phyloP scores from a whole-genome alignment of 2,329 filamentous ascomycete species.

The Seiridium unicorne region DNA sequence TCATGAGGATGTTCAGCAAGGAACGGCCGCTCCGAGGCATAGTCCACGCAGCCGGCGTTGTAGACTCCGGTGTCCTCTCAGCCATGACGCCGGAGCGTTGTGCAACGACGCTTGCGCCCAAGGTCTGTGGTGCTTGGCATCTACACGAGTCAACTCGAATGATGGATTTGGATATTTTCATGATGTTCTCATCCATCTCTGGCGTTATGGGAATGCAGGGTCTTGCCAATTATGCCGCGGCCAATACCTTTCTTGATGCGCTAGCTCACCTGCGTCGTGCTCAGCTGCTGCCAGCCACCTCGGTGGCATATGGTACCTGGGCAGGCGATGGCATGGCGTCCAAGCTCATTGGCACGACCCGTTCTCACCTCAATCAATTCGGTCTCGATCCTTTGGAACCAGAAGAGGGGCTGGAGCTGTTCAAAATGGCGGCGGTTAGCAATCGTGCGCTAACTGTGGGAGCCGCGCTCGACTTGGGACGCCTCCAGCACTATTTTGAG shows the following conservation, averaged over 20 bases:
- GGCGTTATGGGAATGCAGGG: constrained; percentile 23
- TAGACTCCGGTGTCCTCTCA: constrained; percentile 22
- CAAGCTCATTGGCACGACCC: constrained; percentile 14
- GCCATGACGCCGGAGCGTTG: constrained; percentile 25
- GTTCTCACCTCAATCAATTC: constrained; percentile 19
- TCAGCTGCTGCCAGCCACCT: constrained; percentile 20
- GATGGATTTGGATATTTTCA: constrained; percentile 23
- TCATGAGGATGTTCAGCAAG: constrained; percentile 19
- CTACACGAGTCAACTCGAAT: constrained; percentile 21
- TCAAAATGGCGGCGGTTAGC: constrained; percentile 17
- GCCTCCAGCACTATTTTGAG: constrained; percentile 17
- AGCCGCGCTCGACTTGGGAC: constrained; percentile 21
- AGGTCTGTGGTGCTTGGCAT: constrained; percentile 23
- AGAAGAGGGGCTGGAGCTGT: constrained; percentile 16
- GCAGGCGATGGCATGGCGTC: constrained; percentile 26
- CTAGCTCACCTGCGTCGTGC: constrained; percentile 18
- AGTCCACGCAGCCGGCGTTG: constrained; percentile 26
- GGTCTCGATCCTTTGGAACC: constrained; percentile 19
- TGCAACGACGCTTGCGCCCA: constrained; percentile 19
- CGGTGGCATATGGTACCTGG: constrained; percentile 26
- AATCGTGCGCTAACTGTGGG: constrained; percentile 19
- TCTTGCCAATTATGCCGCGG: constrained; percentile 23
- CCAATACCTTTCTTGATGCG: constrained; percentile 22
- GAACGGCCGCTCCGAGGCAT: constrained; percentile 28
- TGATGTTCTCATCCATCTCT: constrained; percentile 26